Evolutionary conservation across 257 asterid species (phyloP), one percentile per base, ranked within the genome.

Genomic region (Verbena officinalis): DNA sequence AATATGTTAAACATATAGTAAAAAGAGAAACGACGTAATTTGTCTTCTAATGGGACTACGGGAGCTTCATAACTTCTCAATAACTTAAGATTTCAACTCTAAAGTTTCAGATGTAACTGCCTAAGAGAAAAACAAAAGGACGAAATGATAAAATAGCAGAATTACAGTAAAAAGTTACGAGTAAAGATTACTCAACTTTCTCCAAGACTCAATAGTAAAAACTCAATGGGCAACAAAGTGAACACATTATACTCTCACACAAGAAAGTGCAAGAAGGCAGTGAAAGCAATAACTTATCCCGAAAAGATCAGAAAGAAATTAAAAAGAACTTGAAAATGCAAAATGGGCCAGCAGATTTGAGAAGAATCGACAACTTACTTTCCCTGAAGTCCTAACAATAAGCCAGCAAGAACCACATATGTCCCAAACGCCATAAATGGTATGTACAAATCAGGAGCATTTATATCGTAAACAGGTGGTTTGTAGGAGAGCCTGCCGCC

Each of bases 391-490:
- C 87, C 87, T 54, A 81, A 65, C 14, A 79, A 69, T 46, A 81
- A 58, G 56, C 87, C 87, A 30, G 82, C 78, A 58, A 81, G 84
- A 71, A 81, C 77, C 64, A 81, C 74, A 70, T 81, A 81, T 30
- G 87, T 81, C 22, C 80, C 87, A 27, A 81, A 81, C 44, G 87
- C 84, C 84, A 81, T 75, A 50, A 81, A 78, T 1, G 87, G 87
- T 46, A 81, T 81, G 80, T 78, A 81, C 72, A 81, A 58, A 51
- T 81, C 87, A 8, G 87, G 87, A 55, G 87, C 87, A 73, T 81
- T 78, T 70, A 81, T 81, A 60, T 81, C 87, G 9, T 78, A 75
- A 48, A 81, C 69, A 22, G 87, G 87, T 30, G 84, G 87, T 50
- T 81, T 81, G 73, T 81, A 81, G 44, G 87, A 78, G 22, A 78